These are phyloP conservation scores for Erodium trifolium DNA, from an alignment of 441 rosid species.

Conservation along the genomic window DNA sequence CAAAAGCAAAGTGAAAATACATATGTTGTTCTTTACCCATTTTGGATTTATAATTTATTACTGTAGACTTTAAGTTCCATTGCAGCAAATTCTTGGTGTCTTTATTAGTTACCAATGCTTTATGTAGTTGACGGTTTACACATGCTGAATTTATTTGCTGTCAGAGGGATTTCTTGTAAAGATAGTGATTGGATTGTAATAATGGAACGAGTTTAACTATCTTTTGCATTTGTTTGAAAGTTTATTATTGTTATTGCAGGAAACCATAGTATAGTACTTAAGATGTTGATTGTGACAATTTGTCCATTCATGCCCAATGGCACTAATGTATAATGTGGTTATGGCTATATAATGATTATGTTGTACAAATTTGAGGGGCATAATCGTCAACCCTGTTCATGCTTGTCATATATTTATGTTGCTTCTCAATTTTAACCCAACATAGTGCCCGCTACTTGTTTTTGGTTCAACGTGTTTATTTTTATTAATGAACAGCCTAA, in stretches of 20 bases:
- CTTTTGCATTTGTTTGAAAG: not conserved
- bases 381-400: not conserved
- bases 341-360: not conserved
- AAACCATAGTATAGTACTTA: not conserved
- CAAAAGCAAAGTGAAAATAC: not conserved
- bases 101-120: not conserved
- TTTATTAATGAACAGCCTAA: not conserved
- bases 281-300: no score
- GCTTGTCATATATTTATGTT: not conserved
- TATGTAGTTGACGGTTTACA: not conserved
- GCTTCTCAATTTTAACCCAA: not conserved
- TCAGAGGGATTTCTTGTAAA: not conserved
- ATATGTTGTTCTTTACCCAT: not conserved
- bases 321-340: not conserved
- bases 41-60: not conserved
- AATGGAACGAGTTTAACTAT: not conserved
- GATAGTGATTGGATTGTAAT: not conserved
- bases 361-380: not conserved
- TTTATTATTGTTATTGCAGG: not conserved
- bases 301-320: no score
- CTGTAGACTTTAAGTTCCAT: not conserved
- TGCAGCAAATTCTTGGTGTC: not conserved
- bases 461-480: constrained; percentile 8
- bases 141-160: not conserved
- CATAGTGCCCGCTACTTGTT: not conserved